phyloP scores from a whole-genome alignment of 805 yeast genomes.

The Wickerhamomyces strasburgensis region DNA sequence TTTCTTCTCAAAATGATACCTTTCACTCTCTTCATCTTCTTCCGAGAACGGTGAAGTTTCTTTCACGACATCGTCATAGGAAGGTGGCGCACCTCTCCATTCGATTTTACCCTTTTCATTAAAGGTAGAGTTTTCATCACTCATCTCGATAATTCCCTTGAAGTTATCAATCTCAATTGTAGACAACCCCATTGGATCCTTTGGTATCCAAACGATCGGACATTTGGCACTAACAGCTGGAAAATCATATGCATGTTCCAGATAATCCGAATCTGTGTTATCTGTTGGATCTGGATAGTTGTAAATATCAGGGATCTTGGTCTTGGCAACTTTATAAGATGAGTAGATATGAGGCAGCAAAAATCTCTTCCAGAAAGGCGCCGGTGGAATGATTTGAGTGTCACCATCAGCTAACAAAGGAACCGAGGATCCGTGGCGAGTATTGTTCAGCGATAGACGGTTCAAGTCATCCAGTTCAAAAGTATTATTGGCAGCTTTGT shows the following conservation, averaged over 20 bases:
- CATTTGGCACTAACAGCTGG: constrained; percentile 68
- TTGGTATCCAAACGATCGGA: constrained; percentile 90
- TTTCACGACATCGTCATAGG: constrained; percentile 18
- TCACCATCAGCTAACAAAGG: constrained; percentile 70
- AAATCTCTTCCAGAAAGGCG: constrained; percentile 43
- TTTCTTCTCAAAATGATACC: constrained; percentile 19
- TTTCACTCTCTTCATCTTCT: constrained; percentile 18
- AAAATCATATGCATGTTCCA: constrained; percentile 62
- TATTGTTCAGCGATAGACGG: constrained; percentile 16
- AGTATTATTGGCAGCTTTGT: constrained; percentile 19
- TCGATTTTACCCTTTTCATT: constrained; percentile 42
- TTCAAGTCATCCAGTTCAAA: constrained; percentile 25
- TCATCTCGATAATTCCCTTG: constrained; percentile 49
- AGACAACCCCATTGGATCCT: constrained; percentile 82
- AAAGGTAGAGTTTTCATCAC: constrained; percentile 65
- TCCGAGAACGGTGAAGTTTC: neutral
- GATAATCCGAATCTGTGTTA: constrained; percentile 30
- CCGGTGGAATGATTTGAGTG: constrained; percentile 26
- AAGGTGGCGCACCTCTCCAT: constrained; percentile 52
- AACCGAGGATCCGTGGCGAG: constrained; percentile 28
- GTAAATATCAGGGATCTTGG: constrained; percentile 55
- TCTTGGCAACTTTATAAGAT: constrained; percentile 43
- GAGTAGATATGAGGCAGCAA: constrained; percentile 52
- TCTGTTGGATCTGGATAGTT: constrained; percentile 44
- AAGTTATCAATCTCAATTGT: constrained; percentile 51